Conservation (phyloP, 768 basidiomycete genomes). For the Xerocomellus amylosporus region DNA sequence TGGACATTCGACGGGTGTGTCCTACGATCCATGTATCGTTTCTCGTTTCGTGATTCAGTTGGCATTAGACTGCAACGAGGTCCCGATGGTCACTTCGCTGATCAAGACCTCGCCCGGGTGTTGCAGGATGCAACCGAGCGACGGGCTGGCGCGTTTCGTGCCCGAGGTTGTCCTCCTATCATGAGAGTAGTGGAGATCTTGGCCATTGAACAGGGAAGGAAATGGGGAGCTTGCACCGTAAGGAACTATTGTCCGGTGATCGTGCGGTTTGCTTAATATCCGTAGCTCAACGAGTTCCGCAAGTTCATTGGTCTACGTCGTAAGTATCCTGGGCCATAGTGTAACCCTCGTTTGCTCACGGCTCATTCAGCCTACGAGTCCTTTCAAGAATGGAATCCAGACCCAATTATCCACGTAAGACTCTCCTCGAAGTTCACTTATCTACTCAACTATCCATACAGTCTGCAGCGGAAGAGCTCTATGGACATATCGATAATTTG, state of each 20-base stretch:
- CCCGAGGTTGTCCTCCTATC: conserved; percentile 64
- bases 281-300: conserved; percentile 67
- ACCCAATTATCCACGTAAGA: conserved; percentile 53
- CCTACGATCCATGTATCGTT: not conserved
- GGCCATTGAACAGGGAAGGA: conserved; percentile 62
- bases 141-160: conserved; percentile 61
- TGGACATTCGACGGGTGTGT: conserved; percentile 57
- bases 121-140: conserved; percentile 60
- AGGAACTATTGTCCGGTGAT: conserved; percentile 20
- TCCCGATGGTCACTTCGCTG: conserved; percentile 53
- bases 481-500: conserved; percentile 71
- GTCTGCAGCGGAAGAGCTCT: conserved; percentile 63
- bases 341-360: conserved; percentile 3
- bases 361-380: conserved; percentile 47
- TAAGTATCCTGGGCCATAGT: conserved; percentile 27
- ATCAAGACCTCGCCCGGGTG: conserved; percentile 59
- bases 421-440: too few species aligned
- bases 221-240: conserved; percentile 73
- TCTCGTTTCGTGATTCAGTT: not conserved
- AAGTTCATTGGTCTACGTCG: conserved; percentile 69
- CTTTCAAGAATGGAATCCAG: conserved; percentile 74
- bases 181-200: conserved; percentile 68
- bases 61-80: conserved; percentile 48
- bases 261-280: not conserved
- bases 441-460: conserved; percentile 25